phyloP scores from a whole-genome alignment of 2,329 filamentous ascomycete genomes.

The Nigrograna mackinnonii region DNA sequence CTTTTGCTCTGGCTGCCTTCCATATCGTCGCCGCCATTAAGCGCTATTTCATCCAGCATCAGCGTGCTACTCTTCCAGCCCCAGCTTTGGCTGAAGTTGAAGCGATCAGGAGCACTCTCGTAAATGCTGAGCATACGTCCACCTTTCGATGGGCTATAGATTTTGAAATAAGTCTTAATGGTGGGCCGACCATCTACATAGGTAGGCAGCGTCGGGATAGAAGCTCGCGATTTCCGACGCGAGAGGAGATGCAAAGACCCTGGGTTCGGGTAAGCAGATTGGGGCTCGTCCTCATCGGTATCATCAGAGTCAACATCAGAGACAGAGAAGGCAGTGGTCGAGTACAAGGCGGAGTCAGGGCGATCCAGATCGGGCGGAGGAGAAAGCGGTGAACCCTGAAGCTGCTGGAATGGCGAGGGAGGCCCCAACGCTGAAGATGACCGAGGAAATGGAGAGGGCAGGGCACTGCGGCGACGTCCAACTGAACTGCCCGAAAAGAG shows the following conservation, averaged over 20 bases:
- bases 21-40: slow-evolving; percentile 21
- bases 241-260: slow-evolving; percentile 16
- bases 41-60: slow-evolving; percentile 53
- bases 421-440: slow-evolving; percentile 12
- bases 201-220: slow-evolving; percentile 50
- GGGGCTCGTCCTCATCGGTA: slow-evolving; percentile 28
- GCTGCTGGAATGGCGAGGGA: slow-evolving; percentile 12
- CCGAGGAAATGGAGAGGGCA: slow-evolving; percentile 6
- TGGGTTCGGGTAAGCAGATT: slow-evolving; percentile 27
- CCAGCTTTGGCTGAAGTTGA: slow-evolving; percentile 65
- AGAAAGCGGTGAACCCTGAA: slow-evolving; percentile 16
- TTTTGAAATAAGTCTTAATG: slow-evolving; percentile 66
- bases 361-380: slow-evolving; percentile 16
- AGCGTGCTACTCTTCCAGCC: slow-evolving; percentile 65
- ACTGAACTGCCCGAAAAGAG: slow-evolving; percentile 22
- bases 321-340: slow-evolving; percentile 15
- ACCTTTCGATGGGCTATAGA: slow-evolving; percentile 62
- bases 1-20: slow-evolving; percentile 16
- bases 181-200: slow-evolving; percentile 61
- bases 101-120: slow-evolving; percentile 60
- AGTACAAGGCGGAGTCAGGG: slow-evolving; percentile 22
- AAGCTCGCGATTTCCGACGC: slow-evolving; percentile 19
- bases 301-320: slow-evolving; percentile 28
- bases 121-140: slow-evolving; percentile 63
- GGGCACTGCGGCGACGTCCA: slow-evolving; percentile 20